phyloP scores from a whole-genome alignment of 495 filamentous ascomycete species.

The Massariosphaeria phaeospora region DNA sequence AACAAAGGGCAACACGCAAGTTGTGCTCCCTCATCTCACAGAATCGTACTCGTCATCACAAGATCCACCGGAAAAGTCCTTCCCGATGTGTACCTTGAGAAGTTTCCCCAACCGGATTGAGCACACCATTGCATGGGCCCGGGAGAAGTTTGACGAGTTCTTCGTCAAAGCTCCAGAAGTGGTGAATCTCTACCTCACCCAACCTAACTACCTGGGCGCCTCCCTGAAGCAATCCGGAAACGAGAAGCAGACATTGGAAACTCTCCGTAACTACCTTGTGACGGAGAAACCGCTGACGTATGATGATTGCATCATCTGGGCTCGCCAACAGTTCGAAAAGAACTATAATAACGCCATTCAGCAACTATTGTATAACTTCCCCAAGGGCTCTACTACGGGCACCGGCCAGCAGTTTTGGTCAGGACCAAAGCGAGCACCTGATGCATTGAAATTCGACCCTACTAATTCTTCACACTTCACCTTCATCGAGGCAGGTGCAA shows the following conservation, averaged over 20 bases:
- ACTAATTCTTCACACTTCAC: constrained; percentile 76
- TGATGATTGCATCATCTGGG: constrained; percentile 95
- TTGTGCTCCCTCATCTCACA: constrained; percentile 81
- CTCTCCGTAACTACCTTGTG: constrained; percentile 83
- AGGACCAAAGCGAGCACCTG: constrained; percentile 94
- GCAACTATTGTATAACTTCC: constrained; percentile 96
- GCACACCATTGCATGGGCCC: constrained; percentile 97
- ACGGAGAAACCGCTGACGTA: constrained; percentile 88
- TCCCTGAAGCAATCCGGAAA: constrained; percentile 92
- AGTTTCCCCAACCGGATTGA: constrained; percentile 99
- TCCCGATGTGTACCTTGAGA: constrained; percentile 96
- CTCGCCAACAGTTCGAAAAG: constrained; percentile 85
- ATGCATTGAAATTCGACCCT: constrained; percentile 81
- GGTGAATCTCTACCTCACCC: constrained; percentile 88
- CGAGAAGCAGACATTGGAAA: constrained; percentile 91
- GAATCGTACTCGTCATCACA: constrained; percentile 99
- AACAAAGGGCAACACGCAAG: constrained; percentile 97
- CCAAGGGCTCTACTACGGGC: constrained; percentile 83
- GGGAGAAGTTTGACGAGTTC: constrained; percentile 87
- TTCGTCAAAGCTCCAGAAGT: constrained; percentile 93
- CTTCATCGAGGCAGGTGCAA: constrained; percentile 82
- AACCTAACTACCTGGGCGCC: constrained; percentile 83
- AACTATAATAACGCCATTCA: constrained; percentile 97
- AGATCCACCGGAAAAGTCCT: constrained; percentile 96
- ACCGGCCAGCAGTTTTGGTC: constrained; percentile 95